These are phyloP conservation scores for Comarum palustre DNA, from an alignment of 306 rosid species.

Conservation along the genomic window DNA sequence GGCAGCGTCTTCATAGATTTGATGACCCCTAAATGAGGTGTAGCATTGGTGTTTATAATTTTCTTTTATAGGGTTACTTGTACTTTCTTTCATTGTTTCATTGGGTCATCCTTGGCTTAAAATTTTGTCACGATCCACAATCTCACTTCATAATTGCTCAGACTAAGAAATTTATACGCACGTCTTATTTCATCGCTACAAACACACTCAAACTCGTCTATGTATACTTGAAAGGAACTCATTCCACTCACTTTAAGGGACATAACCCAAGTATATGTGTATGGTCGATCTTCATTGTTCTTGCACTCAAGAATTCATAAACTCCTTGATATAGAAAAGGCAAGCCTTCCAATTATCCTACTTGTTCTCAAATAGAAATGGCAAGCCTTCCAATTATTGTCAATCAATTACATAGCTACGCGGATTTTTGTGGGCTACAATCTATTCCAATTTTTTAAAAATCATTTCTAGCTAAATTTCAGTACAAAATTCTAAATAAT, in stretches of 20 bases:
- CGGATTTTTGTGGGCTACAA: no score
- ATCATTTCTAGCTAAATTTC: no score
- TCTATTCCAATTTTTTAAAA: no score
- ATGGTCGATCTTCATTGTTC: background rate
- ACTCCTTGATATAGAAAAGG: background rate
- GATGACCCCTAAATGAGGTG: no score
- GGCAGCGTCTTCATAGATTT: no score
- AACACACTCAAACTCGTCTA: background rate
- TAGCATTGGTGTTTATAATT: no score
- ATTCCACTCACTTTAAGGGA: background rate
- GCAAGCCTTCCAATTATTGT: no score
- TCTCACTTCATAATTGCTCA: background rate
- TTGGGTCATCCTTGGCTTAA: background rate
- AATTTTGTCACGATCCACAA: background rate
- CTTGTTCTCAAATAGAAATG: no score
- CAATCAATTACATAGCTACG: no score
- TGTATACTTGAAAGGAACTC: background rate
- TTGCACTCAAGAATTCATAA: background rate
- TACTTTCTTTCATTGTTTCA: no score
- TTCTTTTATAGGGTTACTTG: no score
- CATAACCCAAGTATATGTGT: background rate
- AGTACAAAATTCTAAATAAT: no score
- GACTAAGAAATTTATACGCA: background rate
- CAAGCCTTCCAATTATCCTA: background rate
- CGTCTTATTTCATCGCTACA: background rate